These are phyloP conservation scores for Lasiodiplodia hormozganensis DNA, from an alignment of 2,329 filamentous ascomycete genomes.

Conservation along the genomic window DNA sequence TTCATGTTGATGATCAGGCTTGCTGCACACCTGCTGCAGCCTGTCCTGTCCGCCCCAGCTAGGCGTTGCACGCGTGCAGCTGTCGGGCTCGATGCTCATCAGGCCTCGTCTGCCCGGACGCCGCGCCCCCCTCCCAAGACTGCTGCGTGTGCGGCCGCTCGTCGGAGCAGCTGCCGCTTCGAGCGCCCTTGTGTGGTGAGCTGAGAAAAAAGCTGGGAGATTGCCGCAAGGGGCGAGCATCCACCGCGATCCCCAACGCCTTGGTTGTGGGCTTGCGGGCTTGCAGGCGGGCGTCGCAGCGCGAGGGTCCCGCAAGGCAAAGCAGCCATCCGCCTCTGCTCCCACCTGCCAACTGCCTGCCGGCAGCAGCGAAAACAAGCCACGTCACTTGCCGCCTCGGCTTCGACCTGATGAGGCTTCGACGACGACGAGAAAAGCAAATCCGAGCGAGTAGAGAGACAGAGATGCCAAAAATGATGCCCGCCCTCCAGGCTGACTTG, in stretches of 20 bases:
- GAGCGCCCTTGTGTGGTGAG: conserved; percentile 17
- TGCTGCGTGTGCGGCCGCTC: background rate
- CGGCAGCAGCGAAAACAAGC: background rate
- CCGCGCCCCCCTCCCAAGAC: background rate
- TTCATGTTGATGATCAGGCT: background rate
- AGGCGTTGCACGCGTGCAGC: background rate
- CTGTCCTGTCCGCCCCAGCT: background rate
- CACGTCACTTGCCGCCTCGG: conserved; percentile 7
- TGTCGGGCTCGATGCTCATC: background rate
- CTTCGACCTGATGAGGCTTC: too few species aligned
- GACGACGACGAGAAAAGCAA: background rate
- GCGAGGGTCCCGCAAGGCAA: conserved; percentile 2
- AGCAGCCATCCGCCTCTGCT: conserved; percentile 4
- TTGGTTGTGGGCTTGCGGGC: conserved; percentile 14
- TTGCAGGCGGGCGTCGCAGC: conserved; percentile 9
- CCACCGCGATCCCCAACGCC: conserved; percentile 8
- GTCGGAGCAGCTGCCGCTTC: conserved; percentile 20
- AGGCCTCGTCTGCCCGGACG: background rate
- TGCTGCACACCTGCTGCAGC: background rate
- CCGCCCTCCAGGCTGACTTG: conserved; percentile 13
- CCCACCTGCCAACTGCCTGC: conserved; percentile 1
- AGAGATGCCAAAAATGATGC: background rate
- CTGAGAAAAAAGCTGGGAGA: background rate
- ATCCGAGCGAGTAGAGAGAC: background rate
- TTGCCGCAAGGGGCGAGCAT: conserved; percentile 22